Conservation (phyloP, 2,329 filamentous ascomycete genomes). For the Sporothrix phasma region DNA sequence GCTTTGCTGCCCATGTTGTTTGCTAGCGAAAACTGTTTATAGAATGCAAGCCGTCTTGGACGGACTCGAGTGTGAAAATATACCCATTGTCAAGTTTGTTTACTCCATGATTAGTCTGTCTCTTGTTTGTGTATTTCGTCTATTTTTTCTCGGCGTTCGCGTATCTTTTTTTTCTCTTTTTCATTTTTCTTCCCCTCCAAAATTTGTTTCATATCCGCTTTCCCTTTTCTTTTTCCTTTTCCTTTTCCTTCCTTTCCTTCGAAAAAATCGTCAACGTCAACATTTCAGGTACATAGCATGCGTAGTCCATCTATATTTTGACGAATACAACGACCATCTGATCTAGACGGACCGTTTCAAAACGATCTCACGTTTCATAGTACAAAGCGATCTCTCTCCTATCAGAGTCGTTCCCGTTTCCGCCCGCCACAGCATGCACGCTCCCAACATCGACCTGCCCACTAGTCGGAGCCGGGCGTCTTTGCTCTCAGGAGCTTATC, state of each 20-base stretch:
- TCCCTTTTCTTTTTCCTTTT: not conserved
- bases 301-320: not conserved
- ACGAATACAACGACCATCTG: not conserved
- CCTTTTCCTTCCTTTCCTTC: not conserved
- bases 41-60: not conserved
- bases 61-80: not conserved
- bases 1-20: not conserved
- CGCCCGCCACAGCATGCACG: no score
- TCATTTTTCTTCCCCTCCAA: no score
- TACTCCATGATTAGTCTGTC: no score
- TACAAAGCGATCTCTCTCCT: not conserved
- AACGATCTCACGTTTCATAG: not conserved
- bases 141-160: no score
- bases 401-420: not conserved
- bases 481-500: constrained; percentile 42
- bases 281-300: not conserved
- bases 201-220: not conserved
- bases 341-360: not conserved
- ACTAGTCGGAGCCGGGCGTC: not conserved
- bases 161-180: no score
- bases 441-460: not conserved
- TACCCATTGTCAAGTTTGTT: not conserved
- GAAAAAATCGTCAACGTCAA: no score
- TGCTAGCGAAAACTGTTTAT: not conserved
- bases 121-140: not conserved